These are phyloP conservation scores for Exserohilum turcica DNA, from an alignment of 2,329 filamentous ascomycete genomes.

Conservation along the genomic window DNA sequence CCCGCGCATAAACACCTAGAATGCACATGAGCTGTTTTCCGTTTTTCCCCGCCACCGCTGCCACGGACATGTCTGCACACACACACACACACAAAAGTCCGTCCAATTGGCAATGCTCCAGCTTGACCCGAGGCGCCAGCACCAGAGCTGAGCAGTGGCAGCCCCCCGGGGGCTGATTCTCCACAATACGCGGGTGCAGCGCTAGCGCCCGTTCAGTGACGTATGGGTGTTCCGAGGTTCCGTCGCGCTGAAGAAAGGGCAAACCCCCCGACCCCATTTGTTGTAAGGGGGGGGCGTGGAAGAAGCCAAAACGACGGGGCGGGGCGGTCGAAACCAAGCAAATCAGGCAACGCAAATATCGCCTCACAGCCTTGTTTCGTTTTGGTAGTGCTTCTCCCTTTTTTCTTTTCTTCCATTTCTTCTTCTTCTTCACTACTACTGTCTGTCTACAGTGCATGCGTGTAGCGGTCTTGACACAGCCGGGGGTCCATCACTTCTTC, in stretches of 20 bases:
- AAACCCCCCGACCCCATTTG: slow-evolving; percentile 2
- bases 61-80: neutral
- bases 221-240: slow-evolving; percentile 22
- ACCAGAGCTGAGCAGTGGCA: neutral
- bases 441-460: slow-evolving; percentile 2
- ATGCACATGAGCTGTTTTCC: too few relatives aligned
- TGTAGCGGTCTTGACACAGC: slow-evolving; percentile 7
- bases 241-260: slow-evolving; percentile 1
- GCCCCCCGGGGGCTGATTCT: slow-evolving; percentile 16
- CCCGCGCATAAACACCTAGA: too few relatives aligned
- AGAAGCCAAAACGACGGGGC: too few relatives aligned
- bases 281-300: too few relatives aligned
- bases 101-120: neutral
- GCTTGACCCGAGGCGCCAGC: slow-evolving; percentile 1
- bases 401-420: neutral
- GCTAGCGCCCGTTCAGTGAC: slow-evolving; percentile 29
- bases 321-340: too few relatives aligned
- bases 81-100: neutral
- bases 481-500: neutral
- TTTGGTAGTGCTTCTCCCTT: too few relatives aligned
- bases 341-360: neutral
- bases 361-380: neutral
- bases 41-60: too few relatives aligned
- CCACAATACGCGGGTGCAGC: slow-evolving; percentile 17
- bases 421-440: neutral